Percentiles rank a stretch among this genome's conserved stretches.
phyloP scores from a whole-genome alignment of 148 eudicot genomes.

The Vaccinium darrowii region DNA sequence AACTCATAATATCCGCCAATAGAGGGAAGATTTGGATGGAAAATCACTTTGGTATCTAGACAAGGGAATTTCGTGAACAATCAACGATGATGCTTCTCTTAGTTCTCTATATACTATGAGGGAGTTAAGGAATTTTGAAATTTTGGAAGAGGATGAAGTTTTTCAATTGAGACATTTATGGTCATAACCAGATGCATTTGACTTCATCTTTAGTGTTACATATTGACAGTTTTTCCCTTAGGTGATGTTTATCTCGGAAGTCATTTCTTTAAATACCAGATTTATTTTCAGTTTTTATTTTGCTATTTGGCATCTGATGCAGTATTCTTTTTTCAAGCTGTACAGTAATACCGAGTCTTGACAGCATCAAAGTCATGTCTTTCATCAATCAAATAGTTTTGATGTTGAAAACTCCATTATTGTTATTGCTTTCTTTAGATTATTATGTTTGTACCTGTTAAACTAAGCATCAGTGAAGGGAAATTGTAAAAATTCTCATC shows the following conservation, averaged over 20 bases:
- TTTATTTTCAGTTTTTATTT: background rate
- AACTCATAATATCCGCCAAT: background rate
- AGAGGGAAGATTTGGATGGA: background rate
- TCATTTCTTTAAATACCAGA: background rate
- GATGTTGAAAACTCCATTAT: background rate
- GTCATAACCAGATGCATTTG: background rate
- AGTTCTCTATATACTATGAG: background rate
- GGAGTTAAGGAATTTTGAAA: background rate
- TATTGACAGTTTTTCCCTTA: background rate
- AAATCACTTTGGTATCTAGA: background rate
- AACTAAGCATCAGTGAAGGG: background rate
- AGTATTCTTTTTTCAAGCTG: background rate
- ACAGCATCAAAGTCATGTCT: background rate
- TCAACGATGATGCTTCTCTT: conserved; percentile 3
- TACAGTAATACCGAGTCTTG: background rate
- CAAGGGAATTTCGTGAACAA: background rate
- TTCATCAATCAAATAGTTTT: background rate
- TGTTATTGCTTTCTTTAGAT: background rate
- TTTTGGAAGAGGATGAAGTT: background rate
- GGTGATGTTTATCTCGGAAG: background rate
- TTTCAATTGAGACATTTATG: background rate
- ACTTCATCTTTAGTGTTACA: background rate
- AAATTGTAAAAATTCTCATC: background rate
- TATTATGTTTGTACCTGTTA: background rate
- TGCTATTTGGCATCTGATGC: background rate